A percentile compares a stretch with the other conserved stretches of the same genome.
Conservation (phyloP, 140 eudicot species). For the Cichorium intybus region DNA sequence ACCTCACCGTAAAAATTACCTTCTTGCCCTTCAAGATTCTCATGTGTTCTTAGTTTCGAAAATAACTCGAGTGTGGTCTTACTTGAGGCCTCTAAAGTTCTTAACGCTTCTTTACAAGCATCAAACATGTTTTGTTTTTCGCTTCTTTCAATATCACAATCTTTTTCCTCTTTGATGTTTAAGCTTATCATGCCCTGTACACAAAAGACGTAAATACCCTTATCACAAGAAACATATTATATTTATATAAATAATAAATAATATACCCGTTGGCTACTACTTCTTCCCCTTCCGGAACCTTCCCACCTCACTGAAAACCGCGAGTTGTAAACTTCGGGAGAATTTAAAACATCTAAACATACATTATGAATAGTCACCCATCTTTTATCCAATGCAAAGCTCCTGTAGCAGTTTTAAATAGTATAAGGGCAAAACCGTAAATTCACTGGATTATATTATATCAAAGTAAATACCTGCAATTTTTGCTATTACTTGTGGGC, state of each 20-base stretch:
- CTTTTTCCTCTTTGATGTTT: constrained; percentile 23
- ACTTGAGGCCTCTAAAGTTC: constrained; percentile 47
- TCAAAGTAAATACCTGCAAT: constrained; percentile 36
- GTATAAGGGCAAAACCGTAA: constrained; percentile 2
- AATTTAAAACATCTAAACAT: constrained; percentile 54
- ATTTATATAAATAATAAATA: too few relatives aligned
- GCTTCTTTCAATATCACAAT: not conserved
- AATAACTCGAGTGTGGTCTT: constrained; percentile 44
- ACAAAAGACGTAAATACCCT: too few relatives aligned
- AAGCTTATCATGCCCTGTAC: constrained; percentile 30
- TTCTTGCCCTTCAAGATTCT: constrained; percentile 25
- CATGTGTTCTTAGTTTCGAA: constrained; percentile 33
- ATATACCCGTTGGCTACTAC: constrained; percentile 24
- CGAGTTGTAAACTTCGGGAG: constrained; percentile 47
- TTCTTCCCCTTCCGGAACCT: constrained; percentile 25
- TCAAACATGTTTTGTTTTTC: constrained; percentile 22
- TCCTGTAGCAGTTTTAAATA: constrained; percentile 33
- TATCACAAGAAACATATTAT: too few relatives aligned
- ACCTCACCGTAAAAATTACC: constrained; percentile 47
- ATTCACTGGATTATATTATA: not conserved
- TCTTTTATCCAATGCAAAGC: constrained; percentile 56
- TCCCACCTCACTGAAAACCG: constrained; percentile 28
- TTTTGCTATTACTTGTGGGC: constrained; percentile 36
- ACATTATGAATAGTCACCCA: constrained; percentile 80
- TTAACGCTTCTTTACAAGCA: constrained; percentile 54